A percentile compares a stretch with the other conserved stretches of the same genome.
These are phyloP conservation scores for Medakamo hakoo DNA, from an alignment of 139 green algal species.

Conservation along the genomic window DNA sequence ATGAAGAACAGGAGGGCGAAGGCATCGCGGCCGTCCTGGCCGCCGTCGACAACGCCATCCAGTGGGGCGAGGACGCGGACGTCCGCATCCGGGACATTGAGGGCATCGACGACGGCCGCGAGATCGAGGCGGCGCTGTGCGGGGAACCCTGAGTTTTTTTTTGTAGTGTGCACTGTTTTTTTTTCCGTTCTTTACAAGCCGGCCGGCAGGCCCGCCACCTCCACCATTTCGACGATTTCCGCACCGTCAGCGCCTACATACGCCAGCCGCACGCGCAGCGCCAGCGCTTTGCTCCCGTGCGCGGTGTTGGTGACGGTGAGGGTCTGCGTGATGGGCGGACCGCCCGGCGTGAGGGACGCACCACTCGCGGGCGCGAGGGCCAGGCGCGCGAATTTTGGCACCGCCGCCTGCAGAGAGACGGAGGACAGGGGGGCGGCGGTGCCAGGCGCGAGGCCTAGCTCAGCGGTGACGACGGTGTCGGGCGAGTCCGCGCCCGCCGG, in stretches of 20 bases:
- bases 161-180: background rate
- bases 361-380: slow-evolving; percentile 54
- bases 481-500: background rate
- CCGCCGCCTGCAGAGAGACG: slow-evolving; percentile 48
- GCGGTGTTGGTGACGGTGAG: slow-evolving; percentile 68
- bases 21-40: slow-evolving; percentile 54
- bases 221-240: slow-evolving; percentile 29
- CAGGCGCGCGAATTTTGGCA: slow-evolving; percentile 82
- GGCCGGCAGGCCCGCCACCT: slow-evolving; percentile 49
- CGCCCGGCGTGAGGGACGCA: slow-evolving; percentile 20
- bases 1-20: slow-evolving; percentile 8
- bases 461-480: background rate
- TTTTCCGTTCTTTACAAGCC: slow-evolving; percentile 16
- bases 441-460: too few relatives aligned
- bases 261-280: slow-evolving; percentile 59
- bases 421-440: background rate
- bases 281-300: slow-evolving; percentile 58
- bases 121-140: background rate
- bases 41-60: slow-evolving; percentile 75
- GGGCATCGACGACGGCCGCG: too few relatives aligned
- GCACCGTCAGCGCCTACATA: slow-evolving; percentile 25
- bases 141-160: background rate
- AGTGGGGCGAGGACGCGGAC: slow-evolving; percentile 89
- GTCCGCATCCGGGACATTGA: slow-evolving; percentile 22
- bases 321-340: slow-evolving; percentile 34